Conservation (phyloP, 2,329 filamentous ascomycete genomes). For the Fusarium sororula region DNA sequence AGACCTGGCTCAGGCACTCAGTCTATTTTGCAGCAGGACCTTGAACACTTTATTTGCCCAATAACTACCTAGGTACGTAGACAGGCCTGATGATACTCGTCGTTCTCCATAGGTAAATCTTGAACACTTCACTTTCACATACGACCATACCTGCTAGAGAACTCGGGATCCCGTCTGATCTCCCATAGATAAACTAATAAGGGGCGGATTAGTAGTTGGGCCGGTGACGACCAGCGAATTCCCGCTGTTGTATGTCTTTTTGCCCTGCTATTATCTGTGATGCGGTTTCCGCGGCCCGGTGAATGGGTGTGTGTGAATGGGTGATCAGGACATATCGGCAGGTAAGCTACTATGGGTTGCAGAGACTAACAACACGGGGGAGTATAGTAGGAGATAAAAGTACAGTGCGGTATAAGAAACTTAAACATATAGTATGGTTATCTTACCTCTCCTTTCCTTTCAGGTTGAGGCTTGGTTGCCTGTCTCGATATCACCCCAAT, state of each 20-base stretch:
- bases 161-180: constrained; percentile 2
- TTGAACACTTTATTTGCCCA: not conserved
- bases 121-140: not conserved
- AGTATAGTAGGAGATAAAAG: not conserved
- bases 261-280: not conserved
- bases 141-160: constrained; percentile 3
- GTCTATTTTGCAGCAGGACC: too few species aligned
- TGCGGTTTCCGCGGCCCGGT: not conserved
- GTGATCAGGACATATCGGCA: not conserved
- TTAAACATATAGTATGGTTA: not conserved
- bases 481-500: not conserved
- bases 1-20: not conserved
- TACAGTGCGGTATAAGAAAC: not conserved
- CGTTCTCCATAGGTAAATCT: not conserved
- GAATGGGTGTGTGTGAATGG: not conserved
- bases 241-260: constrained; percentile 10
- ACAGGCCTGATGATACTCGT: not conserved
- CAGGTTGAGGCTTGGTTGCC: not conserved
- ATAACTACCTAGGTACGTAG: not conserved
- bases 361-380: not conserved
- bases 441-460: not conserved
- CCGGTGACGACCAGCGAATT: not conserved
- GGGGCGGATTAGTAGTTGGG: constrained; percentile 2
- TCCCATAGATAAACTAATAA: constrained; percentile 1
- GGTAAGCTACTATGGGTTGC: not conserved